Conservation (phyloP, 2,329 filamentous ascomycete species). For the Septoria petroselini region DNA sequence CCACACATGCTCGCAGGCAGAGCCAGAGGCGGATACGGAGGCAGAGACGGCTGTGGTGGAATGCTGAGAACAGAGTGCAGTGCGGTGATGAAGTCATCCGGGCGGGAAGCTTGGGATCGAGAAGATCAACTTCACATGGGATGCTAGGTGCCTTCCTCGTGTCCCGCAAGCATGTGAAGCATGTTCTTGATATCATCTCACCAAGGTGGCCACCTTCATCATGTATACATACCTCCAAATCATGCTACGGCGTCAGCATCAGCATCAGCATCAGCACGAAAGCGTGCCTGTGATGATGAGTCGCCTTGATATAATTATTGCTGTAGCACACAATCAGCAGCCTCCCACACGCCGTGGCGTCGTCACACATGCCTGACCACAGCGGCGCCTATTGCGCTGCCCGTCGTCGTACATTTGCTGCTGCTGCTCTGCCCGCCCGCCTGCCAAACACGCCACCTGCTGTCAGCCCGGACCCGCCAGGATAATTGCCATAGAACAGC, state of each 20-base stretch:
- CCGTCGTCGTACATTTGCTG: slow-evolving; percentile 19
- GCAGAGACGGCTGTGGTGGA: too few relatives aligned
- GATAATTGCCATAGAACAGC: slow-evolving; percentile 62
- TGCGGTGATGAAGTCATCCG: slow-evolving; percentile 12
- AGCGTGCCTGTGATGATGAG: too few relatives aligned
- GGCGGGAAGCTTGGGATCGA: slow-evolving; percentile 11
- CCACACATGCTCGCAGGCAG: too few relatives aligned
- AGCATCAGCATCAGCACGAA: too few relatives aligned
- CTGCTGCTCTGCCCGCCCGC: slow-evolving; percentile 41
- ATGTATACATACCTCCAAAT: too few relatives aligned
- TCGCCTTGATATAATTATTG: too few relatives aligned
- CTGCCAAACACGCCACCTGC: slow-evolving; percentile 56
- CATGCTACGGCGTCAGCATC: too few relatives aligned
- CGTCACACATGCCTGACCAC: not conserved
- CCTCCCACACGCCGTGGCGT: slow-evolving; percentile 3
- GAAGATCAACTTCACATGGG: slow-evolving; percentile 10
- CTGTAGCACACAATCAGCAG: not conserved
- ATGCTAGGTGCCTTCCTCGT: slow-evolving; percentile 11
- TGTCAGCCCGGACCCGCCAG: slow-evolving; percentile 61
- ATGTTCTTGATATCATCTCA: slow-evolving; percentile 4
- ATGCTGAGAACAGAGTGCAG: too few relatives aligned
- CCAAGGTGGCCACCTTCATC: not conserved
- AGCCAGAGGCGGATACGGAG: too few relatives aligned
- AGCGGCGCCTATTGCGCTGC: not conserved
- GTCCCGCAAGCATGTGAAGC: slow-evolving; percentile 17